Conservation (phyloP, 345 rosid genomes). For the Boechera retrofracta region DNA sequence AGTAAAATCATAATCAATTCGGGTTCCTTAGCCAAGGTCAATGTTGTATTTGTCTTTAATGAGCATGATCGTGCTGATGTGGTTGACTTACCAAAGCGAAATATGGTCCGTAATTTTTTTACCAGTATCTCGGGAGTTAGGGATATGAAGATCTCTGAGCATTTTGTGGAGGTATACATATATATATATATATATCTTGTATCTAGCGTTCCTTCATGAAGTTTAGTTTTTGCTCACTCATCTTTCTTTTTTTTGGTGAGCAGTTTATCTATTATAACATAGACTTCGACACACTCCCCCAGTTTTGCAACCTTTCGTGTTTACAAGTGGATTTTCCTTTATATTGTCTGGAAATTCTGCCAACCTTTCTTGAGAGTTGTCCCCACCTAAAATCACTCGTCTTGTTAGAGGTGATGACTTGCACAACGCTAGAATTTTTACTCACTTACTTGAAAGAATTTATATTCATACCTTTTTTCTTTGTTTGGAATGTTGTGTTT, state of each 20-base stretch:
- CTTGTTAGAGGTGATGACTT: background rate
- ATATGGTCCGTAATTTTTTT: slow-evolving; percentile 27
- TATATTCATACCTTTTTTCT: background rate
- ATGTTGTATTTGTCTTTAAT: slow-evolving; percentile 10
- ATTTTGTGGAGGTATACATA: slow-evolving; percentile 20
- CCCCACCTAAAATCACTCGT: slow-evolving; percentile 27
- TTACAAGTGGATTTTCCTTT: background rate
- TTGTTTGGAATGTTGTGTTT: slow-evolving; percentile 1
- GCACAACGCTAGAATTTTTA: background rate
- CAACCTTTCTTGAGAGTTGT: slow-evolving; percentile 10
- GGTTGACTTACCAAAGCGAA: slow-evolving; percentile 18
- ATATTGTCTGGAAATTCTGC: background rate
- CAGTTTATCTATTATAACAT: slow-evolving; percentile 16
- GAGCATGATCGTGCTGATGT: slow-evolving; percentile 10
- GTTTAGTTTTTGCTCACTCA: background rate
- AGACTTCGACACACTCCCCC: slow-evolving; percentile 8
- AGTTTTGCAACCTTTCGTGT: slow-evolving; percentile 25
- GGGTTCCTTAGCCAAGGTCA: slow-evolving; percentile 26
- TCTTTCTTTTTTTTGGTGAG: background rate
- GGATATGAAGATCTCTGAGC: slow-evolving; percentile 1
- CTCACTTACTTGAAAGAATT: background rate
- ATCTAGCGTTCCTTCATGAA: background rate
- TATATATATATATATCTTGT: no score
- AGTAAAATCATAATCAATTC: slow-evolving; percentile 21
- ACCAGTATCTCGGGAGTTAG: slow-evolving; percentile 22